phyloP scores from a whole-genome alignment of 2,329 filamentous ascomycete species.

The Penicillium sp. region DNA sequence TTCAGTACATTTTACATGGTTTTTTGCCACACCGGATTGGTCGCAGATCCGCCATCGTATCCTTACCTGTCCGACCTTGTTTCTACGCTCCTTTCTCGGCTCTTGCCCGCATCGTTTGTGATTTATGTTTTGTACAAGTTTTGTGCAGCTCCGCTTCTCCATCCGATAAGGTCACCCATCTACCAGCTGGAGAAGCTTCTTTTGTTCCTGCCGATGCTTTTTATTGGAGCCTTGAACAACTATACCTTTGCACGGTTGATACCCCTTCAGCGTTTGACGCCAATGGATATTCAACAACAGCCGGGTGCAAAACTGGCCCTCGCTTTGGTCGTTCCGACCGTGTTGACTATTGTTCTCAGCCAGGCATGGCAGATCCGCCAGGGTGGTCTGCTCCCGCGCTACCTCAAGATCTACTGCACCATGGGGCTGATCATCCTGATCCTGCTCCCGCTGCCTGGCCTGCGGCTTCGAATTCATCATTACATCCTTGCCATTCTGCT shows the following conservation, averaged over 20 bases:
- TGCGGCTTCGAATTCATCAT: constrained; percentile 88
- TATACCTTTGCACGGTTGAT: constrained; percentile 89
- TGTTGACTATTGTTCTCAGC: constrained; percentile 67
- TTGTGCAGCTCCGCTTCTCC: constrained; percentile 72
- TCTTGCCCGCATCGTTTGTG: constrained; percentile 83
- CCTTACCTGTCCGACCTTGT: constrained; percentile 69
- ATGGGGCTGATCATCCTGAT: constrained; percentile 68
- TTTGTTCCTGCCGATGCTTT: constrained; percentile 85
- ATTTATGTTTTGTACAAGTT: constrained; percentile 86
- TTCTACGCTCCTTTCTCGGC: constrained; percentile 75
- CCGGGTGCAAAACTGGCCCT: constrained; percentile 85
- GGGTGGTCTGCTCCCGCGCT: constrained; percentile 76
- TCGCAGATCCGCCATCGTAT: constrained; percentile 78
- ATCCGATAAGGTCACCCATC: constrained; percentile 61
- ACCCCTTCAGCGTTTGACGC: constrained; percentile 87
- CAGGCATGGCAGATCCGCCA: constrained; percentile 86
- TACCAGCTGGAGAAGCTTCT: constrained; percentile 84
- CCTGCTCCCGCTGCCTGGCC: constrained; percentile 69
- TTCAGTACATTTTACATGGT: constrained; percentile 77
- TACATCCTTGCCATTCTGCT: constrained; percentile 88
- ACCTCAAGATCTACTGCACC: constrained; percentile 74
- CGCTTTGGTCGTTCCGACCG: constrained; percentile 70
- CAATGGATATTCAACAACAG: constrained; percentile 83
- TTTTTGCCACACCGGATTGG: constrained; percentile 88
- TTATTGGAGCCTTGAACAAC: constrained; percentile 90